These are phyloP conservation scores for Sclerotinia sclerotiorum DNA, from an alignment of 2,329 filamentous ascomycete species.

Conservation along the genomic window DNA sequence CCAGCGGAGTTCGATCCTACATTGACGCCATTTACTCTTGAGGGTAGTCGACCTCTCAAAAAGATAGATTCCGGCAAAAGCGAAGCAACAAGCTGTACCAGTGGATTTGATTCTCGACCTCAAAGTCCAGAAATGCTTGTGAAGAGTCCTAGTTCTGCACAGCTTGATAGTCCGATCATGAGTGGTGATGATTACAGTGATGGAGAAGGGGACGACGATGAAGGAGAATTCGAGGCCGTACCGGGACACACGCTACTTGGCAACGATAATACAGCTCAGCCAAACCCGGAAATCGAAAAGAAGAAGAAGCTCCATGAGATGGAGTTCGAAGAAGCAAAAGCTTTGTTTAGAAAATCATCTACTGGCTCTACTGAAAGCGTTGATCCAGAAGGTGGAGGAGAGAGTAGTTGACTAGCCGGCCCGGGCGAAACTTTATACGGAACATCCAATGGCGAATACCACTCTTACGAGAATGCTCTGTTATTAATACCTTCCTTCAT, in stretches of 20 bases:
- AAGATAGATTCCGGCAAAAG: conserved; percentile 36
- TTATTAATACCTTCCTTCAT: conserved; percentile 23
- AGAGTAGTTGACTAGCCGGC: conserved; percentile 22
- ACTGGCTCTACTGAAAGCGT: conserved; percentile 27
- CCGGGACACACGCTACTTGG: conserved; percentile 35
- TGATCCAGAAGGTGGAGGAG: conserved; percentile 15
- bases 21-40: conserved; percentile 54
- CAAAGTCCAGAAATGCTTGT: conserved; percentile 43
- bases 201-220: conserved; percentile 41
- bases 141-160: conserved; percentile 46
- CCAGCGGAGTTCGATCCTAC: conserved; percentile 64
- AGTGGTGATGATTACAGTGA: conserved; percentile 44
- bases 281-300: conserved; percentile 37
- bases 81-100: conserved; percentile 30
- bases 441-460: conserved; percentile 20
- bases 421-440: conserved; percentile 20
- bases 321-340: conserved; percentile 59
- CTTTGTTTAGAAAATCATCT: conserved; percentile 42
- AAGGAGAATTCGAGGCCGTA: conserved; percentile 40
- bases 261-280: conserved; percentile 25
- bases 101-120: conserved; percentile 40
- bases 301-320: conserved; percentile 59
- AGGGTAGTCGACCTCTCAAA: conserved; percentile 27
- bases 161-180: conserved; percentile 35
- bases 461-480: conserved; percentile 22